These are phyloP conservation scores for Hyaloscypha bicolor DNA, from an alignment of 495 filamentous ascomycete species.

Conservation along the genomic window DNA sequence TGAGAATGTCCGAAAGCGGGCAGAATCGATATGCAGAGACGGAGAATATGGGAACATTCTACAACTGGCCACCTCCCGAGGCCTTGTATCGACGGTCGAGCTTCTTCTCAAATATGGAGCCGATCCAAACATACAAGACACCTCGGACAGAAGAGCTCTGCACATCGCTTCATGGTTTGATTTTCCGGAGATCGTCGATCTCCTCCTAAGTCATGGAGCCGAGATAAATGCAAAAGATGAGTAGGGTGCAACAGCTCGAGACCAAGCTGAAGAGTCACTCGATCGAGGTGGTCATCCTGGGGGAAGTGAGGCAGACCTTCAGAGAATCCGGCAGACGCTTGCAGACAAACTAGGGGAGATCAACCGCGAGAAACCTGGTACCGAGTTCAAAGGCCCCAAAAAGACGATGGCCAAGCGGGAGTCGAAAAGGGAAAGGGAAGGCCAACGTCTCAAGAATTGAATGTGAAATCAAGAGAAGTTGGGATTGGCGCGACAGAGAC, in stretches of 20 bases:
- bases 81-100: slow-evolving; percentile 13
- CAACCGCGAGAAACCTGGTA: slow-evolving; percentile 6
- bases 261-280: slow-evolving; percentile 16
- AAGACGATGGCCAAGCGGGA: background rate
- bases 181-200: slow-evolving; percentile 11
- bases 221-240: slow-evolving; percentile 19
- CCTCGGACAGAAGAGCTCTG: slow-evolving; percentile 14
- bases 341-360: background rate
- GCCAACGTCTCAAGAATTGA: background rate
- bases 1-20: background rate
- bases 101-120: slow-evolving; percentile 34
- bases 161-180: slow-evolving; percentile 15
- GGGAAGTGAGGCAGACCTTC: slow-evolving; percentile 3
- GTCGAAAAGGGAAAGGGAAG: background rate
- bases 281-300: slow-evolving; percentile 13
- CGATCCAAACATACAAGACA: slow-evolving; percentile 17
- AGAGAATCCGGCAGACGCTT: slow-evolving; percentile 9
- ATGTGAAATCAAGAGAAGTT: background rate
- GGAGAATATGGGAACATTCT: slow-evolving; percentile 10
- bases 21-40: background rate
- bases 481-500: background rate
- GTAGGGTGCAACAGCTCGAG: slow-evolving; percentile 10
- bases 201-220: slow-evolving; percentile 10
- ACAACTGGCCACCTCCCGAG: slow-evolving; percentile 3
- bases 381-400: slow-evolving; percentile 12